These are phyloP conservation scores for Friedmanniomyces endolithicus DNA, from an alignment of 495 filamentous ascomycete genomes.

Conservation along the genomic window DNA sequence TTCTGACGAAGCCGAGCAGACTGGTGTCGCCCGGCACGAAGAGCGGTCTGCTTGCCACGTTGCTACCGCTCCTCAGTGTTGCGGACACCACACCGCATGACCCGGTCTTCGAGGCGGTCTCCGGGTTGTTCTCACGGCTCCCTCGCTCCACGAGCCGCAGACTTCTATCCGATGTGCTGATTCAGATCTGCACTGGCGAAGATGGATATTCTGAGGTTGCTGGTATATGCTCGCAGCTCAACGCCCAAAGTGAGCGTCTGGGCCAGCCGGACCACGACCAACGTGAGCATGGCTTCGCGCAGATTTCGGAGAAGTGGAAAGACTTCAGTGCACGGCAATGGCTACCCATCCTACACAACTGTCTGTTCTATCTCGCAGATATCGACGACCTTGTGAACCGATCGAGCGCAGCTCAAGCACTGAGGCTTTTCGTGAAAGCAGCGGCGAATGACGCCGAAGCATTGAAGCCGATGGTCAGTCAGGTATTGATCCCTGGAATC, in stretches of 20 bases:
- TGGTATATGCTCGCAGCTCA: constrained; percentile 61
- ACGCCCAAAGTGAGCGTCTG: constrained; percentile 58
- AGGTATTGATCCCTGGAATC: constrained; percentile 60
- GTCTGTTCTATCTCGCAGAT: constrained; percentile 77
- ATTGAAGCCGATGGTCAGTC: constrained; percentile 43
- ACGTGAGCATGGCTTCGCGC: constrained; percentile 62
- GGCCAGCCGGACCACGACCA: constrained; percentile 79
- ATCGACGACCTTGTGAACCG: constrained; percentile 79
- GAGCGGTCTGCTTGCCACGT: constrained; percentile 56
- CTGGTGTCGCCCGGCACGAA: constrained; percentile 75
- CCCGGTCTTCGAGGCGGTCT: constrained; percentile 13
- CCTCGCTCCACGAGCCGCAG: constrained; percentile 40
- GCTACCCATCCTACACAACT: constrained; percentile 80
- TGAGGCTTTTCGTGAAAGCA: constrained; percentile 69
- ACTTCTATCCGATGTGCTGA: constrained; percentile 57
- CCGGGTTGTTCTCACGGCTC: constrained; percentile 16
- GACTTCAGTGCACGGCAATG: constrained; percentile 64
- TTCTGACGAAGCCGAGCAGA: constrained; percentile 70
- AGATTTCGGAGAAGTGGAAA: constrained; percentile 46
- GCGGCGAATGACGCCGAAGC: constrained; percentile 30
- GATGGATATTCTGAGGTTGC: constrained; percentile 50
- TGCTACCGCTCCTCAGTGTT: constrained; percentile 29
- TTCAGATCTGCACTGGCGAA: constrained; percentile 53
- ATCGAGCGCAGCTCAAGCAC: constrained; percentile 65
- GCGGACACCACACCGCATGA: constrained; percentile 5